Evolutionary conservation across 768 basidiomycete genomes (phyloP).

Genomic region (Daedalea quercina): DNA sequence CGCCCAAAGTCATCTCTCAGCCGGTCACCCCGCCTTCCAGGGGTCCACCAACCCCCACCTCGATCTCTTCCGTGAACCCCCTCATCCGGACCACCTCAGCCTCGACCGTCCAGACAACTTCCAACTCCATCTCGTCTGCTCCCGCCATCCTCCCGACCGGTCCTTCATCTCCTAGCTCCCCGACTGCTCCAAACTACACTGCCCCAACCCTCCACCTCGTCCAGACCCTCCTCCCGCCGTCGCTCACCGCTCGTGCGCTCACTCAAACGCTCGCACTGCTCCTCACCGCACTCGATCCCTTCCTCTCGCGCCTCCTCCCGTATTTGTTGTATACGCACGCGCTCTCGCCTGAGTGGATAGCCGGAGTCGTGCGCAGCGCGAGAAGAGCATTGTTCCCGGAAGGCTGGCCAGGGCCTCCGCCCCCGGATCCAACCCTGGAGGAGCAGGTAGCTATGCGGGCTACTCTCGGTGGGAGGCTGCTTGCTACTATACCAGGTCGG

Average conservation of each 20-base stretch:
- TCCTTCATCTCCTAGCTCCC: constrained; percentile 14
- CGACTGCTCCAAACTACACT: constrained; percentile 15
- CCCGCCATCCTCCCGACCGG: constrained; percentile 6
- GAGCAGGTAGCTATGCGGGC: constrained; percentile 59
- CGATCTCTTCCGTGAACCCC: constrained; percentile 3
- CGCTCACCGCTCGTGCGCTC: constrained; percentile 15
- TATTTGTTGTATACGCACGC: constrained; percentile 54
- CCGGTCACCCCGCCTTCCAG: constrained; percentile 1
- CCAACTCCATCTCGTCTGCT: not conserved
- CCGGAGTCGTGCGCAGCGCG: constrained; percentile 44
- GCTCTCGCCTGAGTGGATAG: constrained; percentile 44
- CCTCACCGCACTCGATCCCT: constrained; percentile 15
- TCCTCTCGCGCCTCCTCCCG: constrained; percentile 44
- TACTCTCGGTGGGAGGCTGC: constrained; percentile 32
- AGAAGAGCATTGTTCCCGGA: constrained; percentile 81
- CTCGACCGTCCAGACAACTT: not conserved
- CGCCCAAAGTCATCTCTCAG: not conserved
- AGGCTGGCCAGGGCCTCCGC: constrained; percentile 75
- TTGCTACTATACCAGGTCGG: constrained; percentile 37
- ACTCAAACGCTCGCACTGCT: constrained; percentile 19
- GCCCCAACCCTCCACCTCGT: constrained; percentile 20
- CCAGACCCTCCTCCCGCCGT: constrained; percentile 20
- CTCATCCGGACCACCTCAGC: constrained; percentile 2
- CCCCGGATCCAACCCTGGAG: constrained; percentile 68
- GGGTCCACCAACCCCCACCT: constrained; percentile 7